Evolutionary conservation across 2,329 filamentous ascomycete species (phyloP).

Genomic region (Scytalidium sp.): DNA sequence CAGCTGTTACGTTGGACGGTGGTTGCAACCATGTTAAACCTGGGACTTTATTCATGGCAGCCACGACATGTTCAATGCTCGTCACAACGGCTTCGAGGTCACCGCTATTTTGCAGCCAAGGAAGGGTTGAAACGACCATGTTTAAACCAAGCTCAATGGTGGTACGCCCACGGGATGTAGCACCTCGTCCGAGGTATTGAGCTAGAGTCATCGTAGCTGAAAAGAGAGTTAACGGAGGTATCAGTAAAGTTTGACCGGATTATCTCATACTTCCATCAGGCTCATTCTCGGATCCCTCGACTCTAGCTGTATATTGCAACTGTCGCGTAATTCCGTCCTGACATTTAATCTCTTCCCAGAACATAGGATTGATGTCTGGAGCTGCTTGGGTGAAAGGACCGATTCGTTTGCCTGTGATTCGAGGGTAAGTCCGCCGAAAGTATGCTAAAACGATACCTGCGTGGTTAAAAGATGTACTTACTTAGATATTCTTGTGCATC

Average conservation of each 20-base stretch:
- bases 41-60: slow-evolving; percentile 49
- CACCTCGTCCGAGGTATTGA: slow-evolving; percentile 63
- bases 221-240: too few species aligned
- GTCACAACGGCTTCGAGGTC: slow-evolving; percentile 63
- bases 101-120: slow-evolving; percentile 46
- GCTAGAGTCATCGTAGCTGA: slow-evolving; percentile 49
- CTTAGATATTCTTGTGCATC: slow-evolving; percentile 44
- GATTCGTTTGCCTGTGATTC: slow-evolving; percentile 37
- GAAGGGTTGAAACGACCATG: slow-evolving; percentile 56
- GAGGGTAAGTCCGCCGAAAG: slow-evolving; percentile 9
- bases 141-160: slow-evolving; percentile 56
- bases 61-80: slow-evolving; percentile 58
- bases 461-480: slow-evolving; percentile 17
- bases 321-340: slow-evolving; percentile 59
- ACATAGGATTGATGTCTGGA: slow-evolving; percentile 62
- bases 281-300: slow-evolving; percentile 41
- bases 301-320: slow-evolving; percentile 64
- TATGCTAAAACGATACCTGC: not conserved
- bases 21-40: slow-evolving; percentile 57
- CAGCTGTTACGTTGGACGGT: slow-evolving; percentile 45
- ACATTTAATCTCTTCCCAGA: slow-evolving; percentile 56
- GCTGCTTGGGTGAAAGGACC: slow-evolving; percentile 63
- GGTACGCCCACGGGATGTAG: slow-evolving; percentile 58
- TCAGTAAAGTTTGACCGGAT: too few species aligned
- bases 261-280: slow-evolving; percentile 18